phyloP scores from a whole-genome alignment of 257 asterid species.

The Nicotiana attenuata region DNA sequence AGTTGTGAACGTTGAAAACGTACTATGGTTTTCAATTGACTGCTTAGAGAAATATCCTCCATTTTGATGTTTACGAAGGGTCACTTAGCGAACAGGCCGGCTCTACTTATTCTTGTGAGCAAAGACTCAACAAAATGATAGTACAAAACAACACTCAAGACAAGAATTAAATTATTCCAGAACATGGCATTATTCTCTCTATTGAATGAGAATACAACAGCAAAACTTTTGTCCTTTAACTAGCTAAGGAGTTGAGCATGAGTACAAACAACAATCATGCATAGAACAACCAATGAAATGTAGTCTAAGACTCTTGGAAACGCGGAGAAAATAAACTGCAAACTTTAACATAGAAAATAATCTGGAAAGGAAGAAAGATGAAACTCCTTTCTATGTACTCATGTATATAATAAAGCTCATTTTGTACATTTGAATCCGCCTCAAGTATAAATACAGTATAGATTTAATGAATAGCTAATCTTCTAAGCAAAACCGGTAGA shows the following conservation, averaged over 20 bases:
- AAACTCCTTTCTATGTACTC: not conserved
- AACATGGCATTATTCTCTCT: not conserved
- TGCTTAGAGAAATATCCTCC: slow-evolving; percentile 3
- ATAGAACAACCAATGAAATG: not conserved
- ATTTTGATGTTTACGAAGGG: slow-evolving; percentile 28
- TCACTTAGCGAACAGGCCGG: slow-evolving; percentile 6
- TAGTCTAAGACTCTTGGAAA: not conserved
- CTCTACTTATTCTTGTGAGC: slow-evolving; percentile 2
- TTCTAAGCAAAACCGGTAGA: not conserved
- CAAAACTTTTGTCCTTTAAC: not conserved
- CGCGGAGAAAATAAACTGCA: not conserved
- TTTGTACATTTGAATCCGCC: slow-evolving; percentile 5
- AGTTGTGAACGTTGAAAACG: slow-evolving; percentile 28
- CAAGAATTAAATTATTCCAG: not conserved
- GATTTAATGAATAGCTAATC: not conserved
- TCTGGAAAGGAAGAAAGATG: not conserved
- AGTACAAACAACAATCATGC: not conserved
- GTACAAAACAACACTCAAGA: not conserved
- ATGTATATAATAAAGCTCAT: not conserved
- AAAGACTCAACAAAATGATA: not conserved
- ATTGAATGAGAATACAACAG: not conserved
- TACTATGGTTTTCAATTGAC: not conserved
- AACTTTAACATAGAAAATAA: not conserved
- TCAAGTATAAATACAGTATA: not conserved
- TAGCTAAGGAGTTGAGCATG: not conserved